Evolutionary conservation across 805 yeast species (phyloP), one percentile per base, ranked within the genome.

Genomic region (Pichia eremophila): DNA sequence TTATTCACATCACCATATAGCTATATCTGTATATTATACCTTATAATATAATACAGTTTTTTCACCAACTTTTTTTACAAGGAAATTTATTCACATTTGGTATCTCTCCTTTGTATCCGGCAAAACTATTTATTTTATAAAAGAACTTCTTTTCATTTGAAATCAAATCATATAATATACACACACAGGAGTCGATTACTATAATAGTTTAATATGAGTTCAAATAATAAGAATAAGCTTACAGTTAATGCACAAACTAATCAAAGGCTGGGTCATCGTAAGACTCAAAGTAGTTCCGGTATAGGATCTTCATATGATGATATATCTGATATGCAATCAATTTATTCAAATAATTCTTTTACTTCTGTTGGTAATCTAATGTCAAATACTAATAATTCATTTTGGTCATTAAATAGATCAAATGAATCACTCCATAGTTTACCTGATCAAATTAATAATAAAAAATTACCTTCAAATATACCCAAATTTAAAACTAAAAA

Each of bases 391-490:
- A 34, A 34, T 15, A 34, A 34, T 34, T 34, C 19, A 5, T 40
- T 36, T 14, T 41, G 44, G 45, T 28, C 44, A 2, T 22, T 45
- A 14, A 34, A 37, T 12, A 47, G 28, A 11, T 49, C 52, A 8
- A n/a, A 34, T 7, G 54, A 51, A 41, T 47, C 54, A 3, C 28
- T 47, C 8, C 32, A 43, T 32, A 43, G 50, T 44, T n/a, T 44
- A 27, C 40, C 45, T 12, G 40, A 48, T 36, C 7, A 17, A 18
- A 2, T 17, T 9, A 36, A 36, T 36, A 35, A n/a, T 8, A 41
- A 40, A 19, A n/a, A 15, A 22, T 10, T 2, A 18, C 12, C 29
- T 4, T 31, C 5, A 22, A 15, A 39, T 18, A 28, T 29, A 31
- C 42, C 12, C 10, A 36, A 36, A 17, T 9, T 9, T 9, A 17